Conservation (phyloP, 345 rosid species). For the Hibiscus syriacus region DNA sequence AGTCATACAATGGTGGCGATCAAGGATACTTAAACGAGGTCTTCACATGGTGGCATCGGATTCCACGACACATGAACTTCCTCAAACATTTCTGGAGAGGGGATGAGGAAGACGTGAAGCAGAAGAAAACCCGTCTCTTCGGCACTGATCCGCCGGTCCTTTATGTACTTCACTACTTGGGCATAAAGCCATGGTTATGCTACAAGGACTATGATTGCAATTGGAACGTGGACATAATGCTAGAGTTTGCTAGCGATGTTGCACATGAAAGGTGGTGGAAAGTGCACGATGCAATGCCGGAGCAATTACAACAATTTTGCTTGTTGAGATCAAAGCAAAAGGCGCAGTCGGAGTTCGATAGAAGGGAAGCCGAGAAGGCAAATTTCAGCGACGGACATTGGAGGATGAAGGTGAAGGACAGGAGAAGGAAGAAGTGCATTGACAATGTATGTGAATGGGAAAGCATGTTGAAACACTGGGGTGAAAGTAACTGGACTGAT, state of each 20-base stretch:
- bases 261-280: slow-evolving; percentile 91
- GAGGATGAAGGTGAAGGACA: slow-evolving; percentile 54
- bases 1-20: slow-evolving; percentile 10
- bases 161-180: slow-evolving; percentile 86
- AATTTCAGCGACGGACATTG: slow-evolving; percentile 71
- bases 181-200: slow-evolving; percentile 87
- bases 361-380: slow-evolving; percentile 68
- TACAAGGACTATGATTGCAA: slow-evolving; percentile 93
- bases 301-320: slow-evolving; percentile 72
- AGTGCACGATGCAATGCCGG: slow-evolving; percentile 92
- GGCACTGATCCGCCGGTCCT: slow-evolving; percentile 82
- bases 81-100: slow-evolving; percentile 5
- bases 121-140: slow-evolving; percentile 63
- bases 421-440: slow-evolving; percentile 55
- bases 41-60: slow-evolving; percentile 39
- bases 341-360: slow-evolving; percentile 78
- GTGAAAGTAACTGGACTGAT: slow-evolving; percentile 76
- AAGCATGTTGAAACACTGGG: slow-evolving; percentile 90
- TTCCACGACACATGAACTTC: slow-evolving; percentile 8
- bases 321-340: slow-evolving; percentile 75
- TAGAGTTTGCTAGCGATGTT: slow-evolving; percentile 84
- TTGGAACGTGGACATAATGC: slow-evolving; percentile 75
- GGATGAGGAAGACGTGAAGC: slow-evolving; percentile 19
- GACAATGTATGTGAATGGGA: slow-evolving; percentile 83
- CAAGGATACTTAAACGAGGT: slow-evolving; percentile 50